Conservation (phyloP, 306 rosid genomes). For the Quercus suber region DNA sequence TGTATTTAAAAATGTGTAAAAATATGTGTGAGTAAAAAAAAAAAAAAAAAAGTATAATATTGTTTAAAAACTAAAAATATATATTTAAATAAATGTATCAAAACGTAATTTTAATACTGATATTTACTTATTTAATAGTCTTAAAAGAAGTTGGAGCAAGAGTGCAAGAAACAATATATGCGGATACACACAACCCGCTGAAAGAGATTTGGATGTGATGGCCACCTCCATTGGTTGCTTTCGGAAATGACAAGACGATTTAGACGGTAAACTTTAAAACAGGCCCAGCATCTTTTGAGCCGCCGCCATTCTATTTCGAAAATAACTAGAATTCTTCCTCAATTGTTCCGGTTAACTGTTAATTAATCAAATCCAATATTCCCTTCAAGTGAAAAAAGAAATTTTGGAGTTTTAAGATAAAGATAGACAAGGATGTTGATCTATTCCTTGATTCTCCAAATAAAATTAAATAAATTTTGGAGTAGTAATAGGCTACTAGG, state of each 20-base stretch:
- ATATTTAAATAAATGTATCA: no score
- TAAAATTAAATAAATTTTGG: no score
- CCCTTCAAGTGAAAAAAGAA: neutral
- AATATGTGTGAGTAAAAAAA: no score
- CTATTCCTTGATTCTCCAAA: no score
- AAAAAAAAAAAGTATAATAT: no score
- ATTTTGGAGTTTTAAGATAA: neutral
- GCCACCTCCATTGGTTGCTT: neutral
- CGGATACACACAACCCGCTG: neutral
- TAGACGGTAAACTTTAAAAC: neutral
- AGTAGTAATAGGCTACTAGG: no score
- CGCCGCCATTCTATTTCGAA: neutral
- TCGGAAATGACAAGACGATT: slow-evolving; percentile 15
- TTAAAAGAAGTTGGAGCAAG: no score
- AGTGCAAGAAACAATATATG: neutral
- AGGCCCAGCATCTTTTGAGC: neutral
- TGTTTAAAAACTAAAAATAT: no score
- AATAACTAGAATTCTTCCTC: slow-evolving; percentile 2
- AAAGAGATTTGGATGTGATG: slow-evolving; percentile 8
- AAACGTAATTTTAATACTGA: no score
- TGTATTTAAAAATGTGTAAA: no score
- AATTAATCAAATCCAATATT: neutral
- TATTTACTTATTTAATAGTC: no score
- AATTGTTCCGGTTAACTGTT: neutral
- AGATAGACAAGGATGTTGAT: neutral